Evolutionary conservation across 257 asterid genomes (phyloP).

Genomic region (Leptodermis oblonga): DNA sequence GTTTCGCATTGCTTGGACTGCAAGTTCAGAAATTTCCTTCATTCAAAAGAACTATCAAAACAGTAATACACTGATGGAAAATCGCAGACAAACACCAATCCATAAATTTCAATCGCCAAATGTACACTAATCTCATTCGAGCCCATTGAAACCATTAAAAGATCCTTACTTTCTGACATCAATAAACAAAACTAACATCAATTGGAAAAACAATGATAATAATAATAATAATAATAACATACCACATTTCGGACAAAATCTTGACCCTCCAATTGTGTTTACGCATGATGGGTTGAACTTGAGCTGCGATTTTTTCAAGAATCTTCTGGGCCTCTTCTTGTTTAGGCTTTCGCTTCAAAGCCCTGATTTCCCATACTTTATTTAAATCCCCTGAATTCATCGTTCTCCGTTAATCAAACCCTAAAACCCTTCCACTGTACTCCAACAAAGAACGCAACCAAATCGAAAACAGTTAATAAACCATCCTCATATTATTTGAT

Average conservation of each 20-base stretch:
- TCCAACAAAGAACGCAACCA: neutral
- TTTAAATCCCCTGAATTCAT: constrained; percentile 68
- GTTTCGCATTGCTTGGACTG: constrained; percentile 56
- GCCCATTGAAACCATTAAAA: no score
- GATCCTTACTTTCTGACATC: constrained; percentile 2
- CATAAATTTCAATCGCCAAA: neutral
- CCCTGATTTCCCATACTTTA: constrained; percentile 78
- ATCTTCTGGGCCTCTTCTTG: constrained; percentile 65
- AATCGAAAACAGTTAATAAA: neutral
- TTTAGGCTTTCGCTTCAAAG: constrained; percentile 68
- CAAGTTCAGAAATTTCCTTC: constrained; percentile 11
- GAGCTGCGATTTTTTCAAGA: constrained; percentile 64
- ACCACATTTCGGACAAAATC: constrained; percentile 83
- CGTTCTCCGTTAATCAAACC: constrained; percentile 18
- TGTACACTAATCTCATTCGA: no score
- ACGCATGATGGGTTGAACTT: constrained; percentile 93
- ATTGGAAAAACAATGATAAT: neutral
- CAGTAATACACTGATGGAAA: neutral
- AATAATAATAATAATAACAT: neutral
- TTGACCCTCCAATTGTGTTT: constrained; percentile 94
- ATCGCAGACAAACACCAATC: neutral
- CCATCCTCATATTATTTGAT: neutral
- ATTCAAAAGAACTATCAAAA: neutral
- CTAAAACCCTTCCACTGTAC: constrained; percentile 3
- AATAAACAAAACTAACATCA: neutral